Conservation (phyloP, 208 protist species). For the Leishmania guyanensis region DNA sequence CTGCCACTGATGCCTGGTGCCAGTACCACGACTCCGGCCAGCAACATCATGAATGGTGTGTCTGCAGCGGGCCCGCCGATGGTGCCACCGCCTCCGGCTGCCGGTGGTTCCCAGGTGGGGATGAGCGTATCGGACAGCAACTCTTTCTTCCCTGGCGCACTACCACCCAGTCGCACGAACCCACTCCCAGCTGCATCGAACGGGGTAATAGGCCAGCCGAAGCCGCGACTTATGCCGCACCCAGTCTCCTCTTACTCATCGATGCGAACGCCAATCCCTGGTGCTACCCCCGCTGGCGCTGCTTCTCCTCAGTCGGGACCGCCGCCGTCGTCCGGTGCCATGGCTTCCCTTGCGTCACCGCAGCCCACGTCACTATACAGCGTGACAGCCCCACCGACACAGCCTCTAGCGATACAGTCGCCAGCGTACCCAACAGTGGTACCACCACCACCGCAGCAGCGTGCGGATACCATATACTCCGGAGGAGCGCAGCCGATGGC, state of each 20-base stretch:
- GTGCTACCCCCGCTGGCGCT: background rate
- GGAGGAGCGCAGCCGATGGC: background rate
- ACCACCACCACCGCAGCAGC: conserved; percentile 2
- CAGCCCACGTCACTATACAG: conserved; percentile 33
- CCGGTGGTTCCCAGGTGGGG: background rate
- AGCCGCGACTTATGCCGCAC: conserved; percentile 70
- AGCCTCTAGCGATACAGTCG: conserved; percentile 9
- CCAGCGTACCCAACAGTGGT: background rate
- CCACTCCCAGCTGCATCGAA: background rate
- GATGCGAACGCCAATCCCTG: conserved; percentile 17
- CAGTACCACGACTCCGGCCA: background rate
- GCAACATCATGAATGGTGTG: conserved; percentile 4
- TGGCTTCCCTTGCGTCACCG: conserved; percentile 14
- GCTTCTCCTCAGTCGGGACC: conserved; percentile 20
- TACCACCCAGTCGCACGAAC: conserved; percentile 17
- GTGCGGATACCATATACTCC: background rate
- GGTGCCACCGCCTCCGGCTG: background rate
- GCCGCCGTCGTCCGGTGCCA: conserved; percentile 7
- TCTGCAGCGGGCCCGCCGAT: background rate
- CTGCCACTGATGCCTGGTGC: conserved; percentile 9
- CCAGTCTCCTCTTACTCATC: conserved; percentile 71
- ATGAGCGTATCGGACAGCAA: background rate
- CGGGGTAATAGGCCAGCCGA: conserved; percentile 25
- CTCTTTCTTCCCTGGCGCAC: background rate
- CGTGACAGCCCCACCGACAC: conserved; percentile 22